Evolutionary conservation across 2,329 filamentous ascomycete genomes (phyloP), one percentile per base, ranked within the genome.

Genomic region (Cylindrodendrum hubeiense): DNA sequence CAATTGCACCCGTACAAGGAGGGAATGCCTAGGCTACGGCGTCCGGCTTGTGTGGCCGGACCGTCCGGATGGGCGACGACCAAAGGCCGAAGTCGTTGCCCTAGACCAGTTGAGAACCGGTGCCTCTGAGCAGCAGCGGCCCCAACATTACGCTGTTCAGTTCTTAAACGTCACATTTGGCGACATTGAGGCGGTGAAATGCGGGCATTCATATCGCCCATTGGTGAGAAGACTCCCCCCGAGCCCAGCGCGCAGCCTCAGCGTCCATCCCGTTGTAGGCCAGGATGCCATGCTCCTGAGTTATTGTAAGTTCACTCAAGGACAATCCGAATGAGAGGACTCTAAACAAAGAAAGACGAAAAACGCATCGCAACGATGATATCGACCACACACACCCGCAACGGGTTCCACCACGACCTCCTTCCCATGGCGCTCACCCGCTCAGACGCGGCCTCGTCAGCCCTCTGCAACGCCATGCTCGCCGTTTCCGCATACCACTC

Each of bases 21-120:
- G 83, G 64, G 60, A 75, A 63, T 85, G 83, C 68, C 63, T 79
- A 58, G 82, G 83, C 44, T 85, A 85, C 66, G 81, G 79, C 5
- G 72, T 84, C 41, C 82, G 82, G 43, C 79, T 85, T 5, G 77
- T 80, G 6, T 85, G 83, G 83, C 82, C 83, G 9, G 83, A 84
- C 66, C 80, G 80, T 58, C 76, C 78, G n/a, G 82, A 85, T 65
- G 82, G 83, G 10, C 76, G 83, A 43, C 79, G 82, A 7, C 24
- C 49, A 39, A 61, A 43, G 43, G n/a, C 33, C 13, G 44, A 55
- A 9, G 43, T 26, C 24, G 12, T 41, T 3, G 15, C 19, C n/a
- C 6, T 9, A 12, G 37, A 41, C 13, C 26, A 4, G 24, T 17
- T 53, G 22, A 33, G 7, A 22, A n/a, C 4, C 5, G 7, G n/a